Evolutionary conservation across 768 basidiomycete genomes (phyloP).

Genomic region (Phylloporus rhodoxanthus): DNA sequence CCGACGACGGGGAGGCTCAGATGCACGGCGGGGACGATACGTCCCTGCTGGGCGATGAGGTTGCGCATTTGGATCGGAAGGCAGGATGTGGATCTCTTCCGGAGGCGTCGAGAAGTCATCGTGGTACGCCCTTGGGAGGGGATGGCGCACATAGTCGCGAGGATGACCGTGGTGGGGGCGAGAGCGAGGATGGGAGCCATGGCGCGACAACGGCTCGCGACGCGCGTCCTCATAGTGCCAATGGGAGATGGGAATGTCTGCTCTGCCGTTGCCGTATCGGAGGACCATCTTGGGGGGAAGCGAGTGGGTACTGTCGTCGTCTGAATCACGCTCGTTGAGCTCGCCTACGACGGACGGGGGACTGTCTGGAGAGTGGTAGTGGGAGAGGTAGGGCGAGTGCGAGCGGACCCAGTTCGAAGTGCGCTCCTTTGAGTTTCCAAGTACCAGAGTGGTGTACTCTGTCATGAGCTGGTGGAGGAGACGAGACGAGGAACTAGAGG

Average conservation of each 20-base stretch:
- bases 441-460: slow-evolving; percentile 55
- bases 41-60: slow-evolving; percentile 29
- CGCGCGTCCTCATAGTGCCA: slow-evolving; percentile 27
- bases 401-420: slow-evolving; percentile 60
- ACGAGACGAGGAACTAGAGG: neutral
- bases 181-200: slow-evolving; percentile 21
- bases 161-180: slow-evolving; percentile 28
- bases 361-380: slow-evolving; percentile 53
- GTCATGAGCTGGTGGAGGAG: slow-evolving; percentile 41
- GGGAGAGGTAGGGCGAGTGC: slow-evolving; percentile 31
- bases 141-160: slow-evolving; percentile 29
- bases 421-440: slow-evolving; percentile 53
- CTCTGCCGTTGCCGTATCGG: slow-evolving; percentile 58
- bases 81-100: slow-evolving; percentile 60
- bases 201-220: slow-evolving; percentile 11
- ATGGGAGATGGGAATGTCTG: slow-evolving; percentile 58
- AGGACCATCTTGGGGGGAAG: slow-evolving; percentile 70
- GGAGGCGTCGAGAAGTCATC: slow-evolving; percentile 33
- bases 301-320: slow-evolving; percentile 38
- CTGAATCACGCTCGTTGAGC: slow-evolving; percentile 37
- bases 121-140: slow-evolving; percentile 14
- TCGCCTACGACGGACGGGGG: slow-evolving; percentile 44
- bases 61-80: slow-evolving; percentile 39
- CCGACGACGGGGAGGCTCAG: slow-evolving; percentile 25
- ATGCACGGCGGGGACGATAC: slow-evolving; percentile 28